Evolutionary conservation across 176 grass and related monocot species (phyloP), one percentile per base, ranked within the genome.

Genomic region (Neostapfia colusana): DNA sequence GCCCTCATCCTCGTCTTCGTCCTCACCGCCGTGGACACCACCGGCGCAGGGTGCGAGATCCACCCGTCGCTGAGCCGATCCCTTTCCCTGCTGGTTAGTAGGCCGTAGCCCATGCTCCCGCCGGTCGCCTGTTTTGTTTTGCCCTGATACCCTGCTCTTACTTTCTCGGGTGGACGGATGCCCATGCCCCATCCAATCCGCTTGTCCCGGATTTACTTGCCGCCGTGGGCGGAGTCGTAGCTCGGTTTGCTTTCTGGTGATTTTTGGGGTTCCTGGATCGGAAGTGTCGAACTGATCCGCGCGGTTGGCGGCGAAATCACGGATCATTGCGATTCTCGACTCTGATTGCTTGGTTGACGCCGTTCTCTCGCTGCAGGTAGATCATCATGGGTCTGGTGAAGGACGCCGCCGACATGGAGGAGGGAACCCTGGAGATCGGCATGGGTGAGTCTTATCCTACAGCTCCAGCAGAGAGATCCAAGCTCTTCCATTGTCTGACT

Each of bases 321-420:
- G 85, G 73, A 71, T 82, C 79, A 45, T 17, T 49, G 70, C 15
- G 45, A 1, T n/a, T 54, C 13, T 21, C 58, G 40, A 27, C 70
- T 65, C 70, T 84, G 70, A 64, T 69, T n/a, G 5, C 25, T 55
- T 21, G 13, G 20, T 46, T 65, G 63, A 11, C 53, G 61, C 54
- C 63, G 2, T n/a, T 63, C 18, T 81, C 54, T 60, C 4, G 70
- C 44, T 67, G 54, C 77, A 89, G 93, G 66, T 87, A 80, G 63
- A 48, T 67, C 35, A 95, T 50, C 57, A 95, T 99, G 95, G 85
- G 82, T 80, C 81, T 88, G 59, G 86, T 83, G 67, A 97, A 97
- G 75, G 83, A 86, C 7, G 60, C 49, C 39, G 49, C 5, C 27
- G 86, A 93, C 63, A 75, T 93, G 90, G 90, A 93, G 86, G 90